A percentile compares a stretch with the other conserved stretches of the same genome.
Evolutionary conservation across 2,329 filamentous ascomycete genomes (phyloP).

Genomic region (Thyridium curvatum): DNA sequence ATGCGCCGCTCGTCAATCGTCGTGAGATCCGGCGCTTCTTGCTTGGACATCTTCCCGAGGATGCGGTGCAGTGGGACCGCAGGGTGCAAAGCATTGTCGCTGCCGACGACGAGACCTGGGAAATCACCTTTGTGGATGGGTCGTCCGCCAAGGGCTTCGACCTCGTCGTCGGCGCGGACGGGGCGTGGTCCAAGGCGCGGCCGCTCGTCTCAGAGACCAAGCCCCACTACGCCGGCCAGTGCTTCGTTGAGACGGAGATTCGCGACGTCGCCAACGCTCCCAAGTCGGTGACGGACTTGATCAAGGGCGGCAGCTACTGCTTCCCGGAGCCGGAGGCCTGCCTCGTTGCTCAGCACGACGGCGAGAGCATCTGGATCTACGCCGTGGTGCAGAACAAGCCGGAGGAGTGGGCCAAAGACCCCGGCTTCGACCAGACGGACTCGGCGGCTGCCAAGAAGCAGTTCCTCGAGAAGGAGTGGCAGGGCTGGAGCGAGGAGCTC

Average conservation of each 20-base stretch:
- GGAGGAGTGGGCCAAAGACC: slow-evolving; percentile 18
- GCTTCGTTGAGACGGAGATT: slow-evolving; percentile 27
- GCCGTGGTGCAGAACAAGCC: slow-evolving; percentile 14
- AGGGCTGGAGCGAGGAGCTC: too few relatives aligned
- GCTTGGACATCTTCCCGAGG: slow-evolving; percentile 17
- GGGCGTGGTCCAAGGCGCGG: slow-evolving; percentile 32
- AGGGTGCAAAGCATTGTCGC: slow-evolving; percentile 25
- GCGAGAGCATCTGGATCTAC: slow-evolving; percentile 20
- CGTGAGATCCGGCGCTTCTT: slow-evolving; percentile 35
- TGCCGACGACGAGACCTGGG: slow-evolving; percentile 1
- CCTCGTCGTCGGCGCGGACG: slow-evolving; percentile 31
- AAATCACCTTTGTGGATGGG: slow-evolving; percentile 13
- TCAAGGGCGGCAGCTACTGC: slow-evolving; percentile 30
- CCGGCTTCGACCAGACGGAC: slow-evolving; percentile 17
- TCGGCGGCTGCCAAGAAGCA: slow-evolving; percentile 6
- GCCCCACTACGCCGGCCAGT: slow-evolving; percentile 31
- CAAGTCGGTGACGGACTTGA: slow-evolving; percentile 27
- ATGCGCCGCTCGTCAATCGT: too few relatives aligned
- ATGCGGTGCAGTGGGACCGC: slow-evolving; percentile 28
- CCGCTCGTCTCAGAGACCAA: slow-evolving; percentile 22
- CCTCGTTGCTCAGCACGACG: slow-evolving; percentile 21
- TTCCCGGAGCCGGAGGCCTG: slow-evolving; percentile 29
- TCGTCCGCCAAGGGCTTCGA: slow-evolving; percentile 24
- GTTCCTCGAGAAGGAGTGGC: slow-evolving; percentile 13
- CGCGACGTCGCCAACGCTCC: slow-evolving; percentile 22